Conservation (phyloP, 108 stramenopile genomes). For the Fistulifera solaris region DNA sequence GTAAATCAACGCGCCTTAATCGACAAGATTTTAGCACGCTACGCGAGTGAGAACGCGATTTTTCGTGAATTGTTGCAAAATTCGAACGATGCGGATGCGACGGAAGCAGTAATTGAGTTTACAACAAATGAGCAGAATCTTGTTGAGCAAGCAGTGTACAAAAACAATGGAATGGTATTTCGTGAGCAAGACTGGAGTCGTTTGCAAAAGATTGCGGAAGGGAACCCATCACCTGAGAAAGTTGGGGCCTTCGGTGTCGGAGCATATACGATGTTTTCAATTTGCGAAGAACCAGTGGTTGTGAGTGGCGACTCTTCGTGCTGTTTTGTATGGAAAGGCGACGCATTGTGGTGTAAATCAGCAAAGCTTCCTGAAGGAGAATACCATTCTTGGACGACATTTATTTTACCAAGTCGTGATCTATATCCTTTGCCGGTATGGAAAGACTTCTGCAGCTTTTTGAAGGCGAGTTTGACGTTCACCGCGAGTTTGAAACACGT, state of each 20-base stretch:
- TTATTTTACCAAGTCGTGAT: constrained; percentile 65
- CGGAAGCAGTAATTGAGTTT: constrained; percentile 65
- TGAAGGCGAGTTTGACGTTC: constrained; percentile 63
- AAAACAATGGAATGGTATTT: constrained; percentile 76
- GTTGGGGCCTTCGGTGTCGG: constrained; percentile 53
- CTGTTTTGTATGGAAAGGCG: constrained; percentile 81
- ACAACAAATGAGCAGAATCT: constrained; percentile 19
- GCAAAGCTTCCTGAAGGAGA: constrained; percentile 14
- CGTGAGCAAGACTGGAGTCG: constrained; percentile 76
- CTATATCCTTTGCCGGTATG: constrained; percentile 54
- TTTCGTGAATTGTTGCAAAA: constrained; percentile 83
- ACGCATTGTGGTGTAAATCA: constrained; percentile 65
- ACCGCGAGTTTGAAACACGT: constrained; percentile 45
- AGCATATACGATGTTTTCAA: constrained; percentile 79
- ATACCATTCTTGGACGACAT: constrained; percentile 53
- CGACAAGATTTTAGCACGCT: constrained; percentile 82
- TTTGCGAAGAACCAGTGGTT: constrained; percentile 77
- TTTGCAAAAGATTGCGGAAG: constrained; percentile 79
- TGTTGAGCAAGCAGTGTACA: constrained; percentile 58
- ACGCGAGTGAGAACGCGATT: constrained; percentile 66
- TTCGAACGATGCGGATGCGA: constrained; percentile 78
- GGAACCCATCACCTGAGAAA: constrained; percentile 68
- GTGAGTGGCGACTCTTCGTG: constrained; percentile 51
- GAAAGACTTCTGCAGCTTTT: constrained; percentile 64
- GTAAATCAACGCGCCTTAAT: constrained; percentile 85